Conservation (phyloP, 768 basidiomycete genomes). For the Roridomyces roridus region DNA sequence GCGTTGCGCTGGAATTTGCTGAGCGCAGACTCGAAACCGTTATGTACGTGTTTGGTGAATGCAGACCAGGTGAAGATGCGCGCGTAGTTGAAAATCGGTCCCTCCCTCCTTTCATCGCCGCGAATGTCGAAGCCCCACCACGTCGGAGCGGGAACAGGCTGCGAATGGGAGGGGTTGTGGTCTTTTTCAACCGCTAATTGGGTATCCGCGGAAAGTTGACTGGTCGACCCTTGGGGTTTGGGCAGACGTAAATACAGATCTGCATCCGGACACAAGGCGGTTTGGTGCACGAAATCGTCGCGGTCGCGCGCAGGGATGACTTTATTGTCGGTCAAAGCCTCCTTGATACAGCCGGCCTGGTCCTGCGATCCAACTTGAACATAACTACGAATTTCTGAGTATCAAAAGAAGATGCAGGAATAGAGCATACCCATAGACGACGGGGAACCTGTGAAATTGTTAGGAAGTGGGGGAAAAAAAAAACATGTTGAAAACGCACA, state of each 20-base stretch:
- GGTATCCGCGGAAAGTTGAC: background rate
- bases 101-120: slow-evolving; percentile 21
- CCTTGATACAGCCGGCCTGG: slow-evolving; percentile 14
- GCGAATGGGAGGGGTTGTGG: background rate
- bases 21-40: slow-evolving; percentile 1
- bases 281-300: background rate
- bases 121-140: slow-evolving; percentile 16
- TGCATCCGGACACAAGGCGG: slow-evolving; percentile 5
- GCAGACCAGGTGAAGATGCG: slow-evolving; percentile 22
- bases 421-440: slow-evolving; percentile 14
- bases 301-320: background rate
- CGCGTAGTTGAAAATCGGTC: slow-evolving; percentile 24
- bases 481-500: background rate
- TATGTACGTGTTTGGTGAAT: slow-evolving; percentile 1
- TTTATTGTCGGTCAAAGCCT: slow-evolving; percentile 12
- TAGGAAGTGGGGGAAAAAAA: background rate
- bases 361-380: slow-evolving; percentile 18
- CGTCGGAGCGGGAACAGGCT: background rate
- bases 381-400: slow-evolving; percentile 1
- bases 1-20: background rate
- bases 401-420: no score
- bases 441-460: slow-evolving; percentile 9
- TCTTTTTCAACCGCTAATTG: background rate
- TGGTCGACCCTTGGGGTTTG: no score
- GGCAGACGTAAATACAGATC: background rate